phyloP scores from a whole-genome alignment of 805 yeast genomes.

The Schizosaccharomyces osmophilus region DNA sequence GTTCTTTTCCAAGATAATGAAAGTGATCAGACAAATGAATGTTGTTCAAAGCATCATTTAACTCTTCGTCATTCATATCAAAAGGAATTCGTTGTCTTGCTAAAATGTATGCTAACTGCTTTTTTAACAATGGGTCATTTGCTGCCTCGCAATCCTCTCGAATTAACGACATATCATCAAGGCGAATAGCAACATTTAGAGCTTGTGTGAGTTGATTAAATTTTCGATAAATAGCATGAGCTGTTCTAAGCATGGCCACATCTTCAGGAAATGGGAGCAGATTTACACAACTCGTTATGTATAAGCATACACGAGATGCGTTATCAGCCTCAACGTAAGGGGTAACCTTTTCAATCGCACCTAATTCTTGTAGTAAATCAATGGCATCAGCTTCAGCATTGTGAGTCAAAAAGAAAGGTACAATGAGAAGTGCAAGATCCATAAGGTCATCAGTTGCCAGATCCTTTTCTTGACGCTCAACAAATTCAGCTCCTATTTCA shows the following conservation, averaged over 20 bases:
- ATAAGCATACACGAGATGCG: constrained; percentile 70
- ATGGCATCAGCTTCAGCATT: constrained; percentile 98
- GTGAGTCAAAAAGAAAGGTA: constrained; percentile 74
- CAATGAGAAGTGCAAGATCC: constrained; percentile 47
- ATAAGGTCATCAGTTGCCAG: constrained; percentile 19
- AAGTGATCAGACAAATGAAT: constrained; percentile 54
- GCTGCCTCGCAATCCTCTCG: constrained; percentile 64
- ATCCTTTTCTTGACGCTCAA: constrained; percentile 11
- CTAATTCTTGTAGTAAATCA: constrained; percentile 73
- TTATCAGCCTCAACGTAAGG: constrained; percentile 67
- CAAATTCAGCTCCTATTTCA: constrained; percentile 73
- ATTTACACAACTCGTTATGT: constrained; percentile 92
- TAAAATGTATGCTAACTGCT: constrained; percentile 74
- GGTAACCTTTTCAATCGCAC: constrained; percentile 58
- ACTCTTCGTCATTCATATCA: constrained; percentile 26
- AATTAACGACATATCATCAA: constrained; percentile 60
- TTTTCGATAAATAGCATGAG: constrained; percentile 58
- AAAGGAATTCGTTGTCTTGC: constrained; percentile 70
- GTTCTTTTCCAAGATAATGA: constrained; percentile 57
- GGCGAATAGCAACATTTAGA: constrained; percentile 61
- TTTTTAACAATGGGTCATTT: constrained; percentile 40
- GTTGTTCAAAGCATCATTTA: constrained; percentile 69
- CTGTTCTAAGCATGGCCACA: constrained; percentile 59
- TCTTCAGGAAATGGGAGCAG: constrained; percentile 89
- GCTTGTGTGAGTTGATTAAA: constrained; percentile 75